Evolutionary conservation across 371 early-diverging fungal genomes (phyloP), one percentile per base, ranked within the genome.

Genomic region (Lichtheimia ramosa): DNA sequence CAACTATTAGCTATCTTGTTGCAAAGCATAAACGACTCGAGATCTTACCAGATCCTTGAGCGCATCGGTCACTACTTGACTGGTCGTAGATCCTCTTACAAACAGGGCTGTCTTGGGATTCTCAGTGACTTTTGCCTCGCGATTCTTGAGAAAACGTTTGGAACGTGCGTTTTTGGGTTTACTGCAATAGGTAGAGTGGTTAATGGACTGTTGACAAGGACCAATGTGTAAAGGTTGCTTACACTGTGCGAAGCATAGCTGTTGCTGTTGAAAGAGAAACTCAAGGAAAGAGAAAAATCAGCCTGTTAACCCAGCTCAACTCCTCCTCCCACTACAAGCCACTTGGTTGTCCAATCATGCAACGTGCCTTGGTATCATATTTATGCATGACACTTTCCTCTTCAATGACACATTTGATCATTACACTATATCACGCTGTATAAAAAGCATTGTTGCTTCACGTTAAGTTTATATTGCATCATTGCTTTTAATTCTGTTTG

Each of bases 61-160:
- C 7, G 94, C 93, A 70, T 89, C 87, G 56, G 83, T 87, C 42
- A 94, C 87, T 10, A 91, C 75, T 66, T 92, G 88, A 62, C 89
- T 91, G 28, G 98, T 94, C n/a, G 84, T 88, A 54, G 91, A 91
- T 59, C 95, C 94, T 61, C 89, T 86, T 28, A 98, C 75, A 66
- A 96, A 90, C 34, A 99, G 77, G 43, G 94, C 88, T 14, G 88
- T 87, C 76, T 98, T 98, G 42, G 89, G 84, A 67, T 93, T 94
- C 72, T 98, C 99, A 28, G 87, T 82, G 1, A 92, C 84, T 77
- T 95, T 91, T 39, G 99, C 88, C 70, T 94, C 96, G 43, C 93
- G 83, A 69, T 93, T 90, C 68, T 92, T 85, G 66, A 94, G 72
- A 48, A 88, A 88, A 54, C 98, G 89, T 82, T 89, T 91, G 39